Evolutionary conservation across 1,139 yeast species (phyloP).

Genomic region (Taiozyma sp.): DNA sequence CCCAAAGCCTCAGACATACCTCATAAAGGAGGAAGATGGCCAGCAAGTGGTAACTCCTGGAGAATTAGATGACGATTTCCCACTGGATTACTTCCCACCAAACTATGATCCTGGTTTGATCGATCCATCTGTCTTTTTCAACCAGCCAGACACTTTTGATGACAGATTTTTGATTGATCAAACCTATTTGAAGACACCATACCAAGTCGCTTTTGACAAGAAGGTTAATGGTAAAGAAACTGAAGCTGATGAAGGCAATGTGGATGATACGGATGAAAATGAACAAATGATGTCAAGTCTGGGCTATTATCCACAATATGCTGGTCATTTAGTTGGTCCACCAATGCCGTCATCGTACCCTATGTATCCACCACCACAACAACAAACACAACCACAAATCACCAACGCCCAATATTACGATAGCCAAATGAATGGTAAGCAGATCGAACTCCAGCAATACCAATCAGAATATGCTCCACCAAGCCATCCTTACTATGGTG

Average conservation of each 20-base stretch:
- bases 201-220: constrained; percentile 16
- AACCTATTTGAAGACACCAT: constrained; percentile 36
- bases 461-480: constrained; percentile 4
- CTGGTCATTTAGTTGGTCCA: not conserved
- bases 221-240: constrained; percentile 1
- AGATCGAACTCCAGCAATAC: constrained; percentile 8
- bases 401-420: constrained; percentile 30
- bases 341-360: not conserved
- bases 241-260: constrained; percentile 3
- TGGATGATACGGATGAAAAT: constrained; percentile 8
- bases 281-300: constrained; percentile 11
- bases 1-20: constrained; percentile 11
- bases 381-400: constrained; percentile 18
- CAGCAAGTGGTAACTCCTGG: constrained; percentile 19
- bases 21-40: constrained; percentile 19
- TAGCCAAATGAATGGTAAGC: constrained; percentile 18
- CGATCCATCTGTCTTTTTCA: constrained; percentile 21
- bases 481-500: constrained; percentile 7
- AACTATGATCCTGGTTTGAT: constrained; percentile 16
- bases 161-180: constrained; percentile 47
- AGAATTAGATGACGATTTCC: constrained; percentile 58
- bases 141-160: constrained; percentile 32
- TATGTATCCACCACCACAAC: constrained; percentile 11
- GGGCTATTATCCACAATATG: constrained; percentile 4
- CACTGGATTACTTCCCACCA: constrained; percentile 56